Evolutionary conservation across 2,329 filamentous ascomycete species (phyloP).

Genomic region (Claviceps purpurea): DNA sequence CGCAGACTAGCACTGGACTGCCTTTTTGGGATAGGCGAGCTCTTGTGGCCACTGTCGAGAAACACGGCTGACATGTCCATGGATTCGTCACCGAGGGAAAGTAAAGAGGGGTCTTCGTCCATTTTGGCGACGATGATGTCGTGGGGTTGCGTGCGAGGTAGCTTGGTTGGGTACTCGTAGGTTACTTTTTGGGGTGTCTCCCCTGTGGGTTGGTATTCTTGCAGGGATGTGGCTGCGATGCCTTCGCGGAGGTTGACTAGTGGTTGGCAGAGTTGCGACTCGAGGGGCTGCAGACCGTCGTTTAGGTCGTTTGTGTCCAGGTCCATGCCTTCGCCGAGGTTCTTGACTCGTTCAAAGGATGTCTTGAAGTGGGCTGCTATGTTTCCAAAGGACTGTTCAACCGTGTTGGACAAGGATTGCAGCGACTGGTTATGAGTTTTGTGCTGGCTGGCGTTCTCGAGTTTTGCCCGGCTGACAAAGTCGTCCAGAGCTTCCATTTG

Average conservation of each 20-base stretch:
- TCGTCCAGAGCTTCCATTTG: slow-evolving; percentile 86
- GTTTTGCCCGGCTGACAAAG: slow-evolving; percentile 70
- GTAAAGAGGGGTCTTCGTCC: slow-evolving; percentile 14
- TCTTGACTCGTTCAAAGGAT: slow-evolving; percentile 53
- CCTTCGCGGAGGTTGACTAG: slow-evolving; percentile 57
- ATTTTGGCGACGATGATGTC: slow-evolving; percentile 30
- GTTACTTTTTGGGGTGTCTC: slow-evolving; percentile 68
- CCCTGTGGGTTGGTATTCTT: slow-evolving; percentile 76
- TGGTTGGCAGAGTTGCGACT: slow-evolving; percentile 49
- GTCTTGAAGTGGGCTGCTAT: slow-evolving; percentile 58
- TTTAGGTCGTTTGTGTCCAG: slow-evolving; percentile 44
- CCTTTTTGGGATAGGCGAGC: slow-evolving; percentile 11
- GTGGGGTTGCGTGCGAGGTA: slow-evolving; percentile 57
- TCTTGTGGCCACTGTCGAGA: slow-evolving; percentile 12
- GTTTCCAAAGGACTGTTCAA: slow-evolving; percentile 59
- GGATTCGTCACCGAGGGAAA: neutral
- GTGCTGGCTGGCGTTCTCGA: slow-evolving; percentile 69
- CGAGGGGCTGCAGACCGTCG: slow-evolving; percentile 48
- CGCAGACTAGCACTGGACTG: slow-evolving; percentile 28
- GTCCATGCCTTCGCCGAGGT: slow-evolving; percentile 55
- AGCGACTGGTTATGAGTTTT: slow-evolving; percentile 54
- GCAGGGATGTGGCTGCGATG: slow-evolving; percentile 50
- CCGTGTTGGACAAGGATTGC: slow-evolving; percentile 49
- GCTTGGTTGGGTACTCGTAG: slow-evolving; percentile 66
- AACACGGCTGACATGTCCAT: slow-evolving; percentile 24